Percentiles rank a stretch among this genome's conserved stretches.
Conservation (phyloP, 2,329 filamentous ascomycete genomes). For the Trichophyton rubrum region DNA sequence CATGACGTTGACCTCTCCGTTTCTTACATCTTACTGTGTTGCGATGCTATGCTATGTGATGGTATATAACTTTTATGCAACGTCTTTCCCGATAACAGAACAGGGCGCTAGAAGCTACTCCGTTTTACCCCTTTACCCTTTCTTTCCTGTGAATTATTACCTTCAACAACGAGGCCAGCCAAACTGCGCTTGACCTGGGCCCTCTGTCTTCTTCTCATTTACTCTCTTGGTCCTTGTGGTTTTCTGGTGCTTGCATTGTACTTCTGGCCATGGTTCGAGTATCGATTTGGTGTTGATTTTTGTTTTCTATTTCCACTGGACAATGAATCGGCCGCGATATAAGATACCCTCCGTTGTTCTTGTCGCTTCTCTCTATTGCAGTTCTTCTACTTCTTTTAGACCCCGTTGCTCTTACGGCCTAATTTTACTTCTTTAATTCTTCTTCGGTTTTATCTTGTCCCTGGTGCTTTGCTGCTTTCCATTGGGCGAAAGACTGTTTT, state of each 20-base stretch:
- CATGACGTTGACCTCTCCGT: background rate
- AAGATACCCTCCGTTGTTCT: slow-evolving; percentile 1
- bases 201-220: background rate
- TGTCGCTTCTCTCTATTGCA: background rate
- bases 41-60: background rate
- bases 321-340: background rate
- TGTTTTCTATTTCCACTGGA: background rate
- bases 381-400: background rate
- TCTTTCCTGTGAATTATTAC: background rate
- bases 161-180: background rate
- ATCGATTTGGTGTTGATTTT: background rate
- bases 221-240: background rate
- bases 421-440: background rate
- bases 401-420: background rate
- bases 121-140: background rate
- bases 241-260: background rate
- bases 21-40: background rate
- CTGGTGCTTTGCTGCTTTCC: too few relatives aligned
- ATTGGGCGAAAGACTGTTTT: background rate
- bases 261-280: background rate
- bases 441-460: background rate
- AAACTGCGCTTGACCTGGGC: background rate
- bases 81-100: background rate
- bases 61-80: background rate
- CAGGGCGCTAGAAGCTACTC: background rate